phyloP scores from a whole-genome alignment of 2,329 filamentous ascomycete species.

The Aschersonia sp. region DNA sequence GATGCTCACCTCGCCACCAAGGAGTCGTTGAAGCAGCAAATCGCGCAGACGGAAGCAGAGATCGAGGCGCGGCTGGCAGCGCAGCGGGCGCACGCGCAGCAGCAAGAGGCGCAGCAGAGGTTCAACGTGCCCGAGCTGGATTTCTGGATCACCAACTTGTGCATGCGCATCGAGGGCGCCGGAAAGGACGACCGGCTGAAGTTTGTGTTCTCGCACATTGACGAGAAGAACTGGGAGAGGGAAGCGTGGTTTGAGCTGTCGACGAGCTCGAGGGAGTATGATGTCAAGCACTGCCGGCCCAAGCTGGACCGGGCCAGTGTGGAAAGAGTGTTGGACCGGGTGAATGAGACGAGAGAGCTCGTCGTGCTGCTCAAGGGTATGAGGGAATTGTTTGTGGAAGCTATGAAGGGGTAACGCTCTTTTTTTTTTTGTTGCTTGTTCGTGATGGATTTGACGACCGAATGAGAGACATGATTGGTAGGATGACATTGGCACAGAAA shows the following conservation, averaged over 20 bases:
- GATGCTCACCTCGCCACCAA: constrained; percentile 43
- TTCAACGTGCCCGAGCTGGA: constrained; percentile 88
- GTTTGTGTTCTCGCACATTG: constrained; percentile 77
- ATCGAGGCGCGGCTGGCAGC: constrained; percentile 58
- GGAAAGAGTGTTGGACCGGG: constrained; percentile 58
- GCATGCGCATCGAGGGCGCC: constrained; percentile 77
- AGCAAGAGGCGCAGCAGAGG: constrained; percentile 68
- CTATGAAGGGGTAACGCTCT: constrained; percentile 31
- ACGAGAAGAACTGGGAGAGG: constrained; percentile 74
- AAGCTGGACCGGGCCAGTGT: constrained; percentile 69
- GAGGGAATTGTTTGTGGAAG: constrained; percentile 62
- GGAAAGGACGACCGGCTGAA: constrained; percentile 73
- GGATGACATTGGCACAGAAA: no score
- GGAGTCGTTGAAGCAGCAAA: constrained; percentile 44
- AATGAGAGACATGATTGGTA: no score
- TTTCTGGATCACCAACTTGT: constrained; percentile 89
- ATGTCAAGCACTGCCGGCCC: constrained; percentile 66
- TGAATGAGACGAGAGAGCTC: constrained; percentile 71
- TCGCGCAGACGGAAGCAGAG: constrained; percentile 51
- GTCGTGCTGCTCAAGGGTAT: constrained; percentile 64
- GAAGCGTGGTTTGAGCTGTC: constrained; percentile 91
- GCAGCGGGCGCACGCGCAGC: constrained; percentile 55
- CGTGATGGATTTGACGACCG: no score
- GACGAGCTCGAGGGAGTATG: constrained; percentile 70
- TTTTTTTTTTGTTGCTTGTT: no score